These are phyloP conservation scores for Microcos paniculata DNA, from an alignment of 345 rosid genomes.

Conservation along the genomic window DNA sequence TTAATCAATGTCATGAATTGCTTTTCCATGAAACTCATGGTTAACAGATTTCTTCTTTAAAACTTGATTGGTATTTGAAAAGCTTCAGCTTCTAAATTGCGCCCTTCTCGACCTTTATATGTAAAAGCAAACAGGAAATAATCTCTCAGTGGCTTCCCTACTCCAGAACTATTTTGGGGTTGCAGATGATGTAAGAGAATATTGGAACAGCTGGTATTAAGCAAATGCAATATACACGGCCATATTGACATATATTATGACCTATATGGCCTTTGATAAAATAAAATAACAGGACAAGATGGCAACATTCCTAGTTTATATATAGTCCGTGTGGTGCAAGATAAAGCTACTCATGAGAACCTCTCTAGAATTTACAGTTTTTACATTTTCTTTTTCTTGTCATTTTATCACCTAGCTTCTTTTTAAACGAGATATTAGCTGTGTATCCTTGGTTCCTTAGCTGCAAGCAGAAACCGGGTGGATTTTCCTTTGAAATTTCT, in stretches of 20 bases:
- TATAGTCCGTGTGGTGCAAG: neutral
- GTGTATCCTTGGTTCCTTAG: neutral
- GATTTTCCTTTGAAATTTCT: conserved; percentile 1
- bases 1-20: neutral
- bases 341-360: neutral
- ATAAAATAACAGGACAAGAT: neutral
- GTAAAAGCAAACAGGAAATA: neutral
- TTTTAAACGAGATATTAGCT: neutral
- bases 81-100: neutral
- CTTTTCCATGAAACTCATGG: neutral
- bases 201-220: neutral
- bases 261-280: neutral
- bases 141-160: neutral
- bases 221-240: neutral
- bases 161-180: neutral
- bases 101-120: neutral
- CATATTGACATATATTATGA: neutral
- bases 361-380: neutral
- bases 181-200: neutral
- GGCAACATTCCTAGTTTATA: neutral
- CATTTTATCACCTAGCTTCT: neutral
- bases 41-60: neutral
- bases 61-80: neutral
- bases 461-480: neutral
- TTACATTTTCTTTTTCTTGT: neutral